Base-by-base conservation (phyloP, 192 early-diverging fungal genomes). In the Kappamyces sp. region DNA sequence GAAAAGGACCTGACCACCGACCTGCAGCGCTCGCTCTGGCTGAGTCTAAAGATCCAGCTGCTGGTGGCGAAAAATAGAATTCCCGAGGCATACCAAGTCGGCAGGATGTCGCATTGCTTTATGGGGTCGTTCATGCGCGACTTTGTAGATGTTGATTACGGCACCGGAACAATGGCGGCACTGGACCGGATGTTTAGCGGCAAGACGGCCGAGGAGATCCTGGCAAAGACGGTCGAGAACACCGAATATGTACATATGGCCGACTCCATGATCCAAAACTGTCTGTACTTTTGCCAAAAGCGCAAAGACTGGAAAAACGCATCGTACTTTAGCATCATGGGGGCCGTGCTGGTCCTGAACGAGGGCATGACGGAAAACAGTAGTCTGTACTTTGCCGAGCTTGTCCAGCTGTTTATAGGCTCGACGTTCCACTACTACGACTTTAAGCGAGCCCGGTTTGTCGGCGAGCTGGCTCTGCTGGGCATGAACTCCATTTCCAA, bases 241-340 rank as follows among this genome's bases (percentile, higher is more conserved):
- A 53, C 37, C 31, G 51, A 53, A 31, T 36, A 53, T 12, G 38
- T 40, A 40, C 51, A 53, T n/a, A 53, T 53, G 12, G 51, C 51
- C 3, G n/a, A 40, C 23, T 53, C 51, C 15, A 40, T 53, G 2
- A 53, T 53, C 31, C 41, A 53, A 12, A 53, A 53, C n/a, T 53
- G 51, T n/a, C 41, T 53, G n/a, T 40, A 53, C 10, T 40, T 53
- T 32, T 53, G 51, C 31, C 51, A 53, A 53, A 53, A 53, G 51
- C 31, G 38, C 12, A 53, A 53, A 32, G 41, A 32, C 41, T n/a
- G 10, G 5, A 3, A 31, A 3, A 40, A 15, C 13, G 51, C 51
- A 7, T 7, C 10, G 8, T 3, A 40, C 3, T 53, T 53, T 53
- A 40, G 37, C 8, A 36, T 53, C 3, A 53, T 53, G 51, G 51